Conservation (phyloP, 2,329 filamentous ascomycete genomes). For the Venturiaceae sp. region DNA sequence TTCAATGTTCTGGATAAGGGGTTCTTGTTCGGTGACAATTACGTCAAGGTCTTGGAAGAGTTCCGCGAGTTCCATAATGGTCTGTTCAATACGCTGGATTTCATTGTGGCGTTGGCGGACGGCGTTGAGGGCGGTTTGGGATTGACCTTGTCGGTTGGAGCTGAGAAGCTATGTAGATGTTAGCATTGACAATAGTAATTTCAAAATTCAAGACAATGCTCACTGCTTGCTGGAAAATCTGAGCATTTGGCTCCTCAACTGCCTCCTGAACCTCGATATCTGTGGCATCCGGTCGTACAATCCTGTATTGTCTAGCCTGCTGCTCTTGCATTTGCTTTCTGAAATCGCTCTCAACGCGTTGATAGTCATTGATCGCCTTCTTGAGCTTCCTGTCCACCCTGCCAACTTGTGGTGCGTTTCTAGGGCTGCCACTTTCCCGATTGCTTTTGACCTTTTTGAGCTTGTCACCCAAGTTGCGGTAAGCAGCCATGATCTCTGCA, state of each 20-base stretch:
- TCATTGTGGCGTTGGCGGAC: constrained; percentile 77
- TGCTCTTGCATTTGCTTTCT: constrained; percentile 72
- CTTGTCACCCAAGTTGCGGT: constrained; percentile 68
- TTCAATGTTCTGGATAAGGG: constrained; percentile 70
- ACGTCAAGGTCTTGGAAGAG: constrained; percentile 86
- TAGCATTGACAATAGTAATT: background rate
- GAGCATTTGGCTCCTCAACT: constrained; percentile 62
- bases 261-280: constrained; percentile 70
- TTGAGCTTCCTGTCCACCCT: constrained; percentile 73
- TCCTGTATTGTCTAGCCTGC: constrained; percentile 81
- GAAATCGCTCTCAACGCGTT: constrained; percentile 70
- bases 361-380: constrained; percentile 71
- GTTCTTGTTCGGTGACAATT: constrained; percentile 79
- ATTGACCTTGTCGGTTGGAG: constrained; percentile 71
- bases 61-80: constrained; percentile 78
- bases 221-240: constrained; percentile 78
- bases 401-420: constrained; percentile 72
- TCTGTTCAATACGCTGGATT: constrained; percentile 83
- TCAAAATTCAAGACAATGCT: constrained; percentile 10
- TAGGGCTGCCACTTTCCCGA: constrained; percentile 61
- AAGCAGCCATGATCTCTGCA: constrained; percentile 72
- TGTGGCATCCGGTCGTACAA: constrained; percentile 72
- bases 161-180: constrained; percentile 51
- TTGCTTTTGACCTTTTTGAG: constrained; percentile 77
- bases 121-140: constrained; percentile 66